These are phyloP conservation scores for Wickerhamomyces strasburgensis DNA, from an alignment of 805 yeast species.

Conservation along the genomic window DNA sequence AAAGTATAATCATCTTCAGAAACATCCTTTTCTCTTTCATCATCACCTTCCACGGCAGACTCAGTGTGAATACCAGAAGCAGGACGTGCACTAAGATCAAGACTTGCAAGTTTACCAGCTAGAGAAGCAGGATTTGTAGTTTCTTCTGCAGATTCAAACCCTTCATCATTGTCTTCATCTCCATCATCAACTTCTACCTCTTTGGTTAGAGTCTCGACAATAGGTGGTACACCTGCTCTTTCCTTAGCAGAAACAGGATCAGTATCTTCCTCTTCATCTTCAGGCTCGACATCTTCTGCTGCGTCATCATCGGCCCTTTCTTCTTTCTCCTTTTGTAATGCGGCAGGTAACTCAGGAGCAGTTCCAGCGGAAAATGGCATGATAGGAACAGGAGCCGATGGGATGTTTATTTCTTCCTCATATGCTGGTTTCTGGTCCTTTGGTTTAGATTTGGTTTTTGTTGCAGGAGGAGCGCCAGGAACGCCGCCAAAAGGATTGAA, in stretches of 20 bases:
- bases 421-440: slow-evolving; percentile 18
- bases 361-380: slow-evolving; percentile 41
- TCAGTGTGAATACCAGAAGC: slow-evolving; percentile 13
- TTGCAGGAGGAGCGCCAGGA: slow-evolving; percentile 31
- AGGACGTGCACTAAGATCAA: slow-evolving; percentile 10
- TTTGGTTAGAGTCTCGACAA: not conserved
- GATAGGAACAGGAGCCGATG: slow-evolving; percentile 43
- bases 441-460: slow-evolving; percentile 21
- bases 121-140: slow-evolving; percentile 11
- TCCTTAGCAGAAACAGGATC: not conserved
- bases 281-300: slow-evolving; percentile 9
- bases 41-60: slow-evolving; percentile 28
- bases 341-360: slow-evolving; percentile 22
- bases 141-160: slow-evolving; percentile 15
- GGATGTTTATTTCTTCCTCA: slow-evolving; percentile 15
- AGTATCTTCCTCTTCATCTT: slow-evolving; percentile 3
- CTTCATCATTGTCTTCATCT: slow-evolving; percentile 4
- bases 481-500: slow-evolving; percentile 39
- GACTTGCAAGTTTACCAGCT: slow-evolving; percentile 14
- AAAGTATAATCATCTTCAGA: slow-evolving; percentile 23
- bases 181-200: slow-evolving; percentile 2
- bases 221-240: no score
- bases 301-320: slow-evolving; percentile 10
- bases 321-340: slow-evolving; percentile 11
- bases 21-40: slow-evolving; percentile 24